Base-by-base conservation (phyloP, 495 filamentous ascomycete genomes). In the Podospora appendiculata region DNA sequence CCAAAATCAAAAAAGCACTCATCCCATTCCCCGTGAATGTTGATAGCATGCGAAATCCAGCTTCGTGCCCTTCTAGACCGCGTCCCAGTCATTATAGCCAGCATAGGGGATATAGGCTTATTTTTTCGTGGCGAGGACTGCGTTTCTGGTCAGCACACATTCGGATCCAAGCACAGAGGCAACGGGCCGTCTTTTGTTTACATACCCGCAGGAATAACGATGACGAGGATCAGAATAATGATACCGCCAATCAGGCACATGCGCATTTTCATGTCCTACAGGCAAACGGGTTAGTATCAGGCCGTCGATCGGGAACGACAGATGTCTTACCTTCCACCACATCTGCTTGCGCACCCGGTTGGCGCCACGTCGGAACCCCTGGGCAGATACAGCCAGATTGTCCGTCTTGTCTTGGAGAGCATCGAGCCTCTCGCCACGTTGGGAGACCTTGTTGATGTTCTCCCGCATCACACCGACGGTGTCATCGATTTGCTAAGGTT, bases 201-300 rank as follows among this genome's bases (percentile, higher is more conserved):
- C 78, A 58, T 82, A 93, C 92, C 88, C 54, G 84, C 75, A 46
- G 89, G 90, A 51, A 96, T 85, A 62, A 96, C 90, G 64, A 98
- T 96, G 64, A 98, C 81, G 50, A 95, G 73, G 51, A 97, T 77
- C 56, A 97, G 73, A 48, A 96, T 75, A 61, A 96, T 85, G 70
- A 97, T 85, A 53, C 88, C 92, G 51, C 85, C 77, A 53, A 90
- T 86, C 61, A 99, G 75, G 69, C 90, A 97, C 74, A 96, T 93
- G 63, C 92, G 84, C 93, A 97, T 99, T 80, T 95, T 96, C 90
- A 97, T 96, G 70, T 98, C 92, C 81, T 67, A 42, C 16, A 34
- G 36, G 12, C 6, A 41, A 3, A 41, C 25, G 2, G 25, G 52
- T 91, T 87, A 90, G 43, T 32, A 42, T 43, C 32, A 38, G 35